Base-by-base conservation (phyloP, 2,329 filamentous ascomycete genomes). In the Anthostomella pinea region DNA sequence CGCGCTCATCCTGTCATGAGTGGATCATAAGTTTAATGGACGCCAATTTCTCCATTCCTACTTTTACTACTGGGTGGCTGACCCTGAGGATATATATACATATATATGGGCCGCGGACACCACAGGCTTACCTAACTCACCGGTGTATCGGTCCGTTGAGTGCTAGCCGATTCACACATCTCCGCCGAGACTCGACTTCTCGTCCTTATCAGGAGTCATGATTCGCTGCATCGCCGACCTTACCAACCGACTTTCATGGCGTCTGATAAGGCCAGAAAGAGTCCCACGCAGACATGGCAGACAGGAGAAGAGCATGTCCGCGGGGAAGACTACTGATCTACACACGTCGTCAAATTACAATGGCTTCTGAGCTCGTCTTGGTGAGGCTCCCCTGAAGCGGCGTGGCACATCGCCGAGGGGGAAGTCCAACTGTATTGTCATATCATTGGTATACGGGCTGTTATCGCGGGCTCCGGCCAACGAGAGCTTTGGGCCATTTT, bases 301-400 rank as follows among this genome's bases (percentile, higher is more conserved):
- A 22, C 23, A 23, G n/a, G n/a, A n/a, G n/a, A n/a, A n/a, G n/a
- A n/a, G n/a, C 35, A 49, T 38, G 42, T 49, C 50, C 48, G 50
- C 50, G 49, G 49, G 39, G 35, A 38, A 33, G 21, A 47, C 38
- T 20, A 28, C 33, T 37, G 38, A 27, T 25, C 39, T 24, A 34
- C 41, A 42, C 42, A 48, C 46, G 45, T 48, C 49, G 44, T 49
- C 35, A n/a, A n/a, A n/a, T n/a, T n/a, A n/a, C n/a, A n/a, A n/a
- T n/a, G n/a, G n/a, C n/a, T n/a, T n/a, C n/a, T n/a, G n/a, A n/a
- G n/a, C n/a, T n/a, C n/a, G n/a, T n/a, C n/a, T n/a, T n/a, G n/a
- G n/a, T n/a, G n/a, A n/a, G n/a, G n/a, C n/a, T n/a, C n/a, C n/a
- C n/a, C n/a, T n/a, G n/a, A n/a, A n/a, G n/a, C n/a, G n/a, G n/a